Evolutionary conservation across 106 monocot species (phyloP).

Genomic region (Iris macrosiphon): DNA sequence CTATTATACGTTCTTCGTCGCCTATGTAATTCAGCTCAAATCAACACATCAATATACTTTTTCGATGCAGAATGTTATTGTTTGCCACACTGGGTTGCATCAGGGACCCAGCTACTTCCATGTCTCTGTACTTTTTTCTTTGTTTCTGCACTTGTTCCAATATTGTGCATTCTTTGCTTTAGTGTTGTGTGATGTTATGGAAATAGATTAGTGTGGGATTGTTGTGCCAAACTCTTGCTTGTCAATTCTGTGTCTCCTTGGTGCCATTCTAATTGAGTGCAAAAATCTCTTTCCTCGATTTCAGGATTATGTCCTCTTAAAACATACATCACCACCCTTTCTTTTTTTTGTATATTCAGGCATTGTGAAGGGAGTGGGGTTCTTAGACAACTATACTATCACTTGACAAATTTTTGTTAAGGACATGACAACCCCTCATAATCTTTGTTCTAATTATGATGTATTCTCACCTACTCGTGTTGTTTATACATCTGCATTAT

Average conservation of each 20-base stretch:
- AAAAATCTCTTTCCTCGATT: conserved; percentile 23
- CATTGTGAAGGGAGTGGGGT: conserved; percentile 16
- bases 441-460: too few species aligned
- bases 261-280: conserved; percentile 4
- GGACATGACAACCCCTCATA: too few species aligned
- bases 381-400: conserved; percentile 1
- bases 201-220: conserved; percentile 10
- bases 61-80: too few species aligned
- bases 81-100: not conserved
- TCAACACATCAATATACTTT: too few species aligned
- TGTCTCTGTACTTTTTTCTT: not conserved
- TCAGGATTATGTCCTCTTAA: conserved; percentile 43
- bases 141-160: not conserved
- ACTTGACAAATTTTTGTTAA: not conserved
- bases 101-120: conserved; percentile 10
- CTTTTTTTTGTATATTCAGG: conserved; percentile 17
- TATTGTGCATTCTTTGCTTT: not conserved
- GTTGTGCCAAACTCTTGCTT: not conserved
- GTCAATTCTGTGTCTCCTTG: conserved; percentile 44
- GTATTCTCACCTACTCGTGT: too few species aligned
- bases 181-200: conserved; percentile 2
- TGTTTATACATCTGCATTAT: too few species aligned
- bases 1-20: too few species aligned
- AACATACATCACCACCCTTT: conserved; percentile 15
- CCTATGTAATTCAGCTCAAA: too few species aligned